Evolutionary conservation across 495 filamentous ascomycete genomes (phyloP).

Genomic region (Staphylotrichum longicolle): DNA sequence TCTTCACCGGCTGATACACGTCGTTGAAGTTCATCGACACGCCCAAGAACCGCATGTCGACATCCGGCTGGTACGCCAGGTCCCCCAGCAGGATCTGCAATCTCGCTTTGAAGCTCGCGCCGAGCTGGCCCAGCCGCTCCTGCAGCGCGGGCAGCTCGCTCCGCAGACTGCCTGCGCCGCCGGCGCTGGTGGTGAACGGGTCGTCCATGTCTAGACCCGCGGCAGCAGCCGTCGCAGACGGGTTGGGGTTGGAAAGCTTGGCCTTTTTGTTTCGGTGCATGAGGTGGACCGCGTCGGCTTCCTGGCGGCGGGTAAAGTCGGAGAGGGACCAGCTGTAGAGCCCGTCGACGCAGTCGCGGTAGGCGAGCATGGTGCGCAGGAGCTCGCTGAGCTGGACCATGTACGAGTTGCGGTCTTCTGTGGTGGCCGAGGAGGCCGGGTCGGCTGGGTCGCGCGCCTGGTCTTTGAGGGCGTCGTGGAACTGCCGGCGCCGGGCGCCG

Average conservation of each 20-base stretch:
- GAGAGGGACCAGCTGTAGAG: slow-evolving; percentile 91
- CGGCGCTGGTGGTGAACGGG: slow-evolving; percentile 25
- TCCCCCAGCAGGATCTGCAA: slow-evolving; percentile 84
- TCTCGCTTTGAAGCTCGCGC: slow-evolving; percentile 66
- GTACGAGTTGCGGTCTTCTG: slow-evolving; percentile 74
- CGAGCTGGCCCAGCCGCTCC: slow-evolving; percentile 65
- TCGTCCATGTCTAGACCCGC: slow-evolving; percentile 24
- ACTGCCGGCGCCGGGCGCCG: slow-evolving; percentile 57
- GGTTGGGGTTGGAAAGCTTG: slow-evolving; percentile 46
- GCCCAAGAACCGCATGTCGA: slow-evolving; percentile 91
- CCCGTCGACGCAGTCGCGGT: slow-evolving; percentile 90
- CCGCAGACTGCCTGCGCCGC: slow-evolving; percentile 37
- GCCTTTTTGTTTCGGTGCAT: slow-evolving; percentile 13
- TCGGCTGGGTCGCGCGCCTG: slow-evolving; percentile 32
- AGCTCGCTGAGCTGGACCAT: slow-evolving; percentile 88
- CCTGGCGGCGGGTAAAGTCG: slow-evolving; percentile 89
- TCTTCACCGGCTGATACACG: slow-evolving; percentile 74
- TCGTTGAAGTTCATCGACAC: slow-evolving; percentile 99
- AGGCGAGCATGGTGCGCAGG: slow-evolving; percentile 88
- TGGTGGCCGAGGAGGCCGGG: slow-evolving; percentile 29
- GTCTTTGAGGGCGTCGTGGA: slow-evolving; percentile 39
- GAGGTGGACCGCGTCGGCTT: slow-evolving; percentile 57
- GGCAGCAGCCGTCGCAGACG: background rate
- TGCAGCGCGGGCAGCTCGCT: slow-evolving; percentile 72
- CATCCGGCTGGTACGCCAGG: slow-evolving; percentile 86